Evolutionary conservation across 2,329 filamentous ascomycete species (phyloP), one percentile per base, ranked within the genome.

Genomic region (Sarocladium kiliense): DNA sequence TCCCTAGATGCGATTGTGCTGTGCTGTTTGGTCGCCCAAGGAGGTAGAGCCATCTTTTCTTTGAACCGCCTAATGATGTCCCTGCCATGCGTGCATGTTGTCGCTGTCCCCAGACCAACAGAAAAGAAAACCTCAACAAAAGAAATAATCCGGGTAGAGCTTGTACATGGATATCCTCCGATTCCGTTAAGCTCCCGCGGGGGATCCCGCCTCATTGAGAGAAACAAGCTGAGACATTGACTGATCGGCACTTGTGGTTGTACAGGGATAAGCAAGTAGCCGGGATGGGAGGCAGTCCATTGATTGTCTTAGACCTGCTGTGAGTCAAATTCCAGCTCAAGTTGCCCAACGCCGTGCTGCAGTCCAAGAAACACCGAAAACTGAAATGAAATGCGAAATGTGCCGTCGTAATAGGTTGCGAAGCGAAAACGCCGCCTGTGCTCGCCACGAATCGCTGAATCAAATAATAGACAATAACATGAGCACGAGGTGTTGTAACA

Each of bases 331-430:
- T n/a, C 23, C 26, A 49, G 23, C 26, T 49, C 44, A 19, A 30
- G 41, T 23, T 9, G 41, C 19, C 41, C 41, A 44, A 44, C 41
- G 41, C 41, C 41, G 41, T 44, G 41, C 41, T 49, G 44, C 25
- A 19, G 10, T 30, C 25, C 23, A 49, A 32, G 18, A 16, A 25
- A 45, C 11, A 7, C 41, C 23, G 41, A 49, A 11, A 32, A 30
- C n/a, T 6, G 21, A 27, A 49, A 49, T 4, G 25, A 27, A 49
- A 49, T 30, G 23, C 6, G 32, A 23, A 23, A 23, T 19, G 18
- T 5, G 23, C 9, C 7, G 12, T 12, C 7, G 23, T 21, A 26
- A 21, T 45, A 41, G 41, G n/a, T 37, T 44, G 42, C 47, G 25
- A 18, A 54, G 47, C 30, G 7, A 39, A 39, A 53, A 39, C 21